phyloP scores from a whole-genome alignment of 345 rosid genomes.

The Melaleuca quinquenervia region DNA sequence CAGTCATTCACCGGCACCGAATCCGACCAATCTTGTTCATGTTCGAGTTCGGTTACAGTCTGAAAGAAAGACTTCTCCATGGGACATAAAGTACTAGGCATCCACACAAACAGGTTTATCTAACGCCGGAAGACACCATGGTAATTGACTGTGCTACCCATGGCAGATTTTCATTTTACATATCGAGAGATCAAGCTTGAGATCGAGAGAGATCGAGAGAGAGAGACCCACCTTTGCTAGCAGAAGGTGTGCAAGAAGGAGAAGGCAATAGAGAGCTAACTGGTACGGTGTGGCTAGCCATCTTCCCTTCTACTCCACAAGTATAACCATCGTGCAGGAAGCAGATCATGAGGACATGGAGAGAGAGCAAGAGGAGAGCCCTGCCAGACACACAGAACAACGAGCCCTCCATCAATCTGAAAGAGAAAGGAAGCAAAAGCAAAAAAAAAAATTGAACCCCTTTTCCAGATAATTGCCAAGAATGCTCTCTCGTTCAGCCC shows the following conservation, averaged over 20 bases:
- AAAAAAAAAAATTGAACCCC: not conserved
- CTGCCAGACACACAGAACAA: not conserved
- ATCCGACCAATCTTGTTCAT: not conserved
- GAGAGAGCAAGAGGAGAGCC: not conserved
- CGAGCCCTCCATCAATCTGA: not conserved
- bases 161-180: not conserved
- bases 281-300: not conserved
- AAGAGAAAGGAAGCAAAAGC: not conserved
- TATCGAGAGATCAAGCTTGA: rapidly evolving
- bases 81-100: not conserved
- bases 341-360: not conserved
- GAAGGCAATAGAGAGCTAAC: conserved; percentile 1
- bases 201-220: not conserved
- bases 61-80: not conserved
- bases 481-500: not conserved
- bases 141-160: not conserved
- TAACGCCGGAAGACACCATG: rapidly evolving
- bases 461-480: not conserved
- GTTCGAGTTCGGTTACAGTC: not conserved
- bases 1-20: not conserved
- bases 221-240: not conserved
- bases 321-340: not conserved
- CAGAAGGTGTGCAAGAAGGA: not conserved
- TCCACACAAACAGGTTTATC: not conserved
- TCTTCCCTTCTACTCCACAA: not conserved